Percentiles rank a stretch among this genome's conserved stretches.
Conservation (phyloP, 345 rosid species). For the Linum usitatissimum region DNA sequence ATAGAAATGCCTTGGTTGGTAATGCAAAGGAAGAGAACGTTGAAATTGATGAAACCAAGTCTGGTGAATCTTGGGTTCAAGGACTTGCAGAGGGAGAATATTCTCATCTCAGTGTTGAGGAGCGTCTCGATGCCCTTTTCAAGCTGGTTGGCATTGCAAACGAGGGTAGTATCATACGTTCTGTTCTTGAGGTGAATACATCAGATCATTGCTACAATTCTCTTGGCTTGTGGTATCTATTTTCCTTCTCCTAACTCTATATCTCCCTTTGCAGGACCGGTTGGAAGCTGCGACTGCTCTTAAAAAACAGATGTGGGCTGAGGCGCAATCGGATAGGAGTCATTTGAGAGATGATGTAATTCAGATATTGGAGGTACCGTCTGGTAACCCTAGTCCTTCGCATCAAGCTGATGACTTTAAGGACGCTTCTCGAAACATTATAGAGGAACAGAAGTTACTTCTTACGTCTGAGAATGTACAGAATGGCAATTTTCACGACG, state of each 20-base stretch:
- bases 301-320: slow-evolving; percentile 98
- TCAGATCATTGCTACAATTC: not conserved
- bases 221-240: not conserved
- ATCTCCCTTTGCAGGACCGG: slow-evolving; percentile 56
- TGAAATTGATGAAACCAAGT: slow-evolving; percentile 70
- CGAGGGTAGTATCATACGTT: slow-evolving; percentile 88
- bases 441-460: slow-evolving; percentile 43
- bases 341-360: slow-evolving; percentile 61
- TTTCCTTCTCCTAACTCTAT: slow-evolving; percentile 2
- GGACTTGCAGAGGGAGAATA: slow-evolving; percentile 95
- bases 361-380: slow-evolving; percentile 42
- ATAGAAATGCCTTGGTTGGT: slow-evolving; percentile 21
- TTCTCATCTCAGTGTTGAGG: slow-evolving; percentile 89
- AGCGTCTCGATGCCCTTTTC: slow-evolving; percentile 84
- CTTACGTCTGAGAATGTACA: slow-evolving; percentile 33
- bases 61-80: slow-evolving; percentile 81
- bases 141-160: slow-evolving; percentile 73
- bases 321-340: slow-evolving; percentile 86
- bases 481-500: slow-evolving; percentile 35
- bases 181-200: slow-evolving; percentile 72
- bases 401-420: slow-evolving; percentile 21
- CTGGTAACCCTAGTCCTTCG: slow-evolving; percentile 44
- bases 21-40: slow-evolving; percentile 35
- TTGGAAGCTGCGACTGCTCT: slow-evolving; percentile 95
- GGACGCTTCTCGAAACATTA: slow-evolving; percentile 45